Percentiles rank a stretch among this genome's conserved stretches.
phyloP scores from a whole-genome alignment of 805 yeast species.

The Wickerhamomyces bovis region DNA sequence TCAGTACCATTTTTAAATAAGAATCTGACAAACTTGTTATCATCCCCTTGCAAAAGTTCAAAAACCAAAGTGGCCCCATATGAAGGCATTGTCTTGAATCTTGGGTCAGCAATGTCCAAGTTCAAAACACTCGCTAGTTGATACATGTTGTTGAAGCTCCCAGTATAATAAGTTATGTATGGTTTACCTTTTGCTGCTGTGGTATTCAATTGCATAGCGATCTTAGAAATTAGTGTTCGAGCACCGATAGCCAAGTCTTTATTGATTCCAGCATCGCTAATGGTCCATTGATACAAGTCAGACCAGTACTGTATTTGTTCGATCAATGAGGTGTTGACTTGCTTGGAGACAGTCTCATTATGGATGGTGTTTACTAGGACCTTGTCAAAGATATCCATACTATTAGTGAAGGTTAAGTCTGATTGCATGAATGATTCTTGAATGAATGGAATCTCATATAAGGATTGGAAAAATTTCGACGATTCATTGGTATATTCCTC shows the following conservation, averaged over 20 bases:
- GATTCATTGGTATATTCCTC: conserved; percentile 26
- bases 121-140: conserved; percentile 32
- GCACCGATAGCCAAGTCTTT: conserved; percentile 36
- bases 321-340: conserved; percentile 28
- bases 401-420: conserved; percentile 32
- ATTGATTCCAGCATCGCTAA: conserved; percentile 23
- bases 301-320: conserved; percentile 30
- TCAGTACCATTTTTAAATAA: conserved; percentile 42
- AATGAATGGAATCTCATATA: conserved; percentile 25
- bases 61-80: conserved; percentile 42
- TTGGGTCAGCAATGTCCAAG: conserved; percentile 27
- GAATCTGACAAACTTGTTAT: conserved; percentile 33
- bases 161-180: conserved; percentile 36
- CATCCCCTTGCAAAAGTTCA: conserved; percentile 30
- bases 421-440: conserved; percentile 18
- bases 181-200: conserved; percentile 32
- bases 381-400: conserved; percentile 36
- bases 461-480: conserved; percentile 32
- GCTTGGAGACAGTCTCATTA: conserved; percentile 30
- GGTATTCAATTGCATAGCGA: conserved; percentile 29
- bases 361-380: conserved; percentile 37
- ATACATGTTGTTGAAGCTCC: conserved; percentile 40
- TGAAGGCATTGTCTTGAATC: conserved; percentile 41
- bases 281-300: conserved; percentile 34
- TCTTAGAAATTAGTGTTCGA: conserved; percentile 32